Percentiles rank a stretch among this genome's conserved stretches.
Evolutionary conservation across 352 stramenopile genomes (phyloP).

Genomic region (Globisporangium middletonii): DNA sequence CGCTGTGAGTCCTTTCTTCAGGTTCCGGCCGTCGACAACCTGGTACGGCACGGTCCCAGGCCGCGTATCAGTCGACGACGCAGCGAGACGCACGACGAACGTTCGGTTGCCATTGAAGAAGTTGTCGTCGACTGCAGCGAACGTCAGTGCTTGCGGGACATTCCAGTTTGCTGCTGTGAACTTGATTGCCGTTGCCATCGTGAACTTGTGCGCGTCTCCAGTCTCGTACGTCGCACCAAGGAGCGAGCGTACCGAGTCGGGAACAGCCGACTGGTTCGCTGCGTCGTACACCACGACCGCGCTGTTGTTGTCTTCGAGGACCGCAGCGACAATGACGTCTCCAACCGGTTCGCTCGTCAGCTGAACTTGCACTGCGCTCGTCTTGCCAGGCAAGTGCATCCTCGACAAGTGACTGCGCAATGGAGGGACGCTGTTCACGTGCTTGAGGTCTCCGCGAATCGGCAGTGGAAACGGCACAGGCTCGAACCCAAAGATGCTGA

Average conservation of each 20-base stretch:
- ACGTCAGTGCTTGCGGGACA: constrained; percentile 37
- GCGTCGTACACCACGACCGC: constrained; percentile 35
- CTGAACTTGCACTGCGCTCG: constrained; percentile 24
- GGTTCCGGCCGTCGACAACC: constrained; percentile 12
- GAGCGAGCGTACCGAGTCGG: constrained; percentile 15
- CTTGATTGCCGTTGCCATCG: constrained; percentile 31
- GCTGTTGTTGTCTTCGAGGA: constrained; percentile 19
- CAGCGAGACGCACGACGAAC: constrained; percentile 27
- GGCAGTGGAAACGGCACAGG: constrained; percentile 39
- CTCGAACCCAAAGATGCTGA: constrained; percentile 30
- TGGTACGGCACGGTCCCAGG: constrained; percentile 25
- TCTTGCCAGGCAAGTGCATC: constrained; percentile 44
- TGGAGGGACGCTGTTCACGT: constrained; percentile 25
- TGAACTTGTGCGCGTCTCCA: constrained; percentile 22
- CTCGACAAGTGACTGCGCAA: constrained; percentile 34
- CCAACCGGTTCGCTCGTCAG: constrained; percentile 53
- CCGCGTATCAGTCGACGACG: constrained; percentile 21
- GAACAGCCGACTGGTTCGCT: constrained; percentile 19
- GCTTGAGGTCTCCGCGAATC: constrained; percentile 35
- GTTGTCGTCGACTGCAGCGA: constrained; percentile 60
- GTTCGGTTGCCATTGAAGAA: constrained; percentile 43
- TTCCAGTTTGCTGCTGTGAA: constrained; percentile 65
- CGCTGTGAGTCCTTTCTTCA: constrained; percentile 18
- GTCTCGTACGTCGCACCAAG: constrained; percentile 39
- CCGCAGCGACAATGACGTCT: constrained; percentile 35